Evolutionary conservation across 257 asterid species (phyloP), one percentile per base, ranked within the genome.

Genomic region (Solanum bulbocastanum): DNA sequence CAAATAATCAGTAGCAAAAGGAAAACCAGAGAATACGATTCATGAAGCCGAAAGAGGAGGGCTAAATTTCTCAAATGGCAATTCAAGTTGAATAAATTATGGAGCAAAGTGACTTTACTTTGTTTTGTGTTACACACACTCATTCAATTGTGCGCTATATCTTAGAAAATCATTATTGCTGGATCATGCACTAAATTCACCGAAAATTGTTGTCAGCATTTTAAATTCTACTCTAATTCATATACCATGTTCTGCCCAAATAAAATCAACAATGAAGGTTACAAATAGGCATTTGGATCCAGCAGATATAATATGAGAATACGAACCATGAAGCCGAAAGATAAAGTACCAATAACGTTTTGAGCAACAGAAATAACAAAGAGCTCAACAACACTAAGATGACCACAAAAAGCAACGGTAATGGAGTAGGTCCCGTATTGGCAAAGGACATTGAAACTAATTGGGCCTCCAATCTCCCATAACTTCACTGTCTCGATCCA

Each of bases 311-410:
- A 56, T 56, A 56, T 0, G 66, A 27, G 83, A 30, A 33, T 42
- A 78, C 94, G 68, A 74, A 94, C 97, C 97, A 95, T 78, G 88
- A 94, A 93, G 30, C 98, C 98, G 85, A 93, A 93, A 37, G 95
- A 74, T 92, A 95, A 56, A 56, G 65, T 56, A 18, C 65, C 65
- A 56, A 56, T 56, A 18, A 56, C 65, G 10, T 56, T 56, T 56
- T 56, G 65, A 56, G 65, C 65, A 56, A 56, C 65, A 56, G 65
- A 56, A 56, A 56, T 18, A 56, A n/a, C 65, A 56, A n/a, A 56
- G n/a, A 56, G 65, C n/a, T 56, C n/a, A 56, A 56, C 65, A 18
- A n/a, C 65, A 56, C 65, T n/a, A 56, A 56, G 65, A 56, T 56
- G 65, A 56, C 65, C 65, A 18, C 65, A 56, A 56, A 56, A 56